A percentile compares a stretch with the other conserved stretches of the same genome.
These are phyloP conservation scores for Neonothopanus nambi DNA, from an alignment of 1,284 basidiomycete genomes.

Conservation along the genomic window DNA sequence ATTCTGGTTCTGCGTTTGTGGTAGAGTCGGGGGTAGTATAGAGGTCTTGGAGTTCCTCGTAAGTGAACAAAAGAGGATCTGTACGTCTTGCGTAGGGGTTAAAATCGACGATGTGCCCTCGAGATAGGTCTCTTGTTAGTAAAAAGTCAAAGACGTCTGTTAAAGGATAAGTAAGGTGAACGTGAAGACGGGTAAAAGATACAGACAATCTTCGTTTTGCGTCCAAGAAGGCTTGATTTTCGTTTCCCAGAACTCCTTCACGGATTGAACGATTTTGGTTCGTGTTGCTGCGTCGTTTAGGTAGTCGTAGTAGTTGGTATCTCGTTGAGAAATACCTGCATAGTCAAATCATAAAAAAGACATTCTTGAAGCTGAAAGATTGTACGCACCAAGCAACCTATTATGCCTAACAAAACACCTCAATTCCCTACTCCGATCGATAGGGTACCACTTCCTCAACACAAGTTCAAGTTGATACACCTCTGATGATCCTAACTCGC, in stretches of 20 bases:
- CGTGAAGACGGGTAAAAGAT: conserved; percentile 5
- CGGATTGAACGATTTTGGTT: conserved; percentile 50
- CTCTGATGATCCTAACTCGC: conserved; percentile 27
- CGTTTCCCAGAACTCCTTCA: conserved; percentile 68
- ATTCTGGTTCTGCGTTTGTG: conserved; percentile 38
- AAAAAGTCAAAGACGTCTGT: conserved; percentile 87
- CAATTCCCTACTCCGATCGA: conserved; percentile 83
- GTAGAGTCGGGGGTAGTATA: conserved; percentile 9
- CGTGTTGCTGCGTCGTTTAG: conserved; percentile 66
- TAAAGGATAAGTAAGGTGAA: background rate
- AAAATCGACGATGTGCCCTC: conserved; percentile 86
- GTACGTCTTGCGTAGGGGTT: conserved; percentile 87
- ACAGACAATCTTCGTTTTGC: conserved; percentile 68
- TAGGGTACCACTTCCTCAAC: conserved; percentile 87
- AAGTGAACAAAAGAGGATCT: conserved; percentile 85
- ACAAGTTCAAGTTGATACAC: conserved; percentile 81
- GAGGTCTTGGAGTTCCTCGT: conserved; percentile 68
- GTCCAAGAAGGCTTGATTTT: conserved; percentile 65
- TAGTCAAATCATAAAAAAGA: background rate
- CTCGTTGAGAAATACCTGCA: conserved; percentile 86
- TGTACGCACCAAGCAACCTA: conserved; percentile 63
- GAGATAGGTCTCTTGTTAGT: conserved; percentile 75
- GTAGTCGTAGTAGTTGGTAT: conserved; percentile 88
- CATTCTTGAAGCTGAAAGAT: conserved; percentile 10
- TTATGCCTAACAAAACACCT: conserved; percentile 84